Conservation (phyloP, 352 stramenopile species). For the Pythium brassicae region DNA sequence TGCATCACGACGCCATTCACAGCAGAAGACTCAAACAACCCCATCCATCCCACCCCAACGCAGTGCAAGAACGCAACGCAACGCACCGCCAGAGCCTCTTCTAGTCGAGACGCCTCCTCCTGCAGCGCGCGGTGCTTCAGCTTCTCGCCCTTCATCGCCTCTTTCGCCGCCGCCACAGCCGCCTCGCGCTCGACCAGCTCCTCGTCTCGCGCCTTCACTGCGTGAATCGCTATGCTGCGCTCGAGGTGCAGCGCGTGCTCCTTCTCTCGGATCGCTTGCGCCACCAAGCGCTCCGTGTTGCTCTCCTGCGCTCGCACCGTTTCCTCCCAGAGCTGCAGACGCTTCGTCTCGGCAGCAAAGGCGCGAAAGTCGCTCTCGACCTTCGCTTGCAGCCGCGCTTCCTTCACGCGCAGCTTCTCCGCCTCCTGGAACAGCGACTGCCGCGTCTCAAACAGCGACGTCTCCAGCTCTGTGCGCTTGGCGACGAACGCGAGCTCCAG, state of each 20-base stretch:
- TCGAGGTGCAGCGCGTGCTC: conserved; percentile 46
- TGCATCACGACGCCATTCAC: too few relatives aligned
- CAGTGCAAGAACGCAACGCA: too few relatives aligned
- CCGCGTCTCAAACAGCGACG: conserved; percentile 56
- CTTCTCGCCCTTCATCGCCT: conserved; percentile 8
- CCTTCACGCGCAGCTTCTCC: conserved; percentile 49
- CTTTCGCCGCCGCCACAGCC: conserved; percentile 7
- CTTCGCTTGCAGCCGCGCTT: conserved; percentile 46
- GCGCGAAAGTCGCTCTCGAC: conserved; percentile 40
- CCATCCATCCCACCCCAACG: too few relatives aligned
- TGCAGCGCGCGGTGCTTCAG: conserved; percentile 4
- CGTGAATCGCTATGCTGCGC: conserved; percentile 21
- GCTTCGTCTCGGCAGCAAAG: conserved; percentile 39
- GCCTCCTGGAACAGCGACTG: conserved; percentile 66
- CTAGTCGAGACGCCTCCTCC: conserved; percentile 9
- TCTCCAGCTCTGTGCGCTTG: conserved; percentile 49
- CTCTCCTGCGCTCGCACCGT: conserved; percentile 36
- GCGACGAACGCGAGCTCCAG: conserved; percentile 54
- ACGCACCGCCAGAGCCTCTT: conserved; percentile 12
- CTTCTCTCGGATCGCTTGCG: conserved; percentile 39
- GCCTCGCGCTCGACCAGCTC: conserved; percentile 27
- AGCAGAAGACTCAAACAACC: too few relatives aligned
- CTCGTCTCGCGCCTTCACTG: conserved; percentile 26
- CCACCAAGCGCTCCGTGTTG: conserved; percentile 37
- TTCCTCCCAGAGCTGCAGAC: conserved; percentile 43